Evolutionary conservation across 2,329 filamentous ascomycete species (phyloP), one percentile per base, ranked within the genome.

Genomic region (Intubia oerlemansii): DNA sequence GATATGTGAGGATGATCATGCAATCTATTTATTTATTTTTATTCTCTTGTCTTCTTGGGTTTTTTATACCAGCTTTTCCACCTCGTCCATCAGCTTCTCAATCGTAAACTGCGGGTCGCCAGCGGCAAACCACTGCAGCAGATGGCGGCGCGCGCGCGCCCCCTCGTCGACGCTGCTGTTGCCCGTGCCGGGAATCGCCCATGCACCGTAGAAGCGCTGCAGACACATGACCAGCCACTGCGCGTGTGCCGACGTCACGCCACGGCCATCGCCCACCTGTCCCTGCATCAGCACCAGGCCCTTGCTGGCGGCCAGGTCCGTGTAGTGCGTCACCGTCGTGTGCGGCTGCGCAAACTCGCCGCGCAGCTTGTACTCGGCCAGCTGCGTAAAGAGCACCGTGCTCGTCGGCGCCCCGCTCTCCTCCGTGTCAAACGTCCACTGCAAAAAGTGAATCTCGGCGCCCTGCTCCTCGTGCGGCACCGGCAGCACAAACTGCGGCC

Each of bases 401-500:
- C 65, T 67, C 4, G 70, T 74, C 34, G 62, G 53, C 12, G 60
- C 63, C 32, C 55, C 54, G 4, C 14, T 10, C 16, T 13, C 10
- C 22, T 17, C 17, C 18, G 19, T 28, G 34, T 91, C 84, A 51
- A 92, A 93, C 0, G 77, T 78, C 81, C 90, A 98, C 52, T 98
- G 85, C 36, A 98, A 53, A 50, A 91, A 92, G 52, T 98, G 88
- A 25, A 98, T 82, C 50, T 95, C 88, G 26, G 82, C 80, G 29
- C 79, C 80, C 38, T 59, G 57, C 15, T 50, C 54, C 26, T 54
- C 52, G 50, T 65, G 78, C 38, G 78, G 78, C 6, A 95, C 63
- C 0, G 88, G 88, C 2, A 98, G 66, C 31, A 98, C 74, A 53
- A 98, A 98, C 41, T 82, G 74, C 10, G 88, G 88, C 47, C 85